phyloP scores from a whole-genome alignment of 169 alveolate species.

The Plasmodium billcollinsi region DNA sequence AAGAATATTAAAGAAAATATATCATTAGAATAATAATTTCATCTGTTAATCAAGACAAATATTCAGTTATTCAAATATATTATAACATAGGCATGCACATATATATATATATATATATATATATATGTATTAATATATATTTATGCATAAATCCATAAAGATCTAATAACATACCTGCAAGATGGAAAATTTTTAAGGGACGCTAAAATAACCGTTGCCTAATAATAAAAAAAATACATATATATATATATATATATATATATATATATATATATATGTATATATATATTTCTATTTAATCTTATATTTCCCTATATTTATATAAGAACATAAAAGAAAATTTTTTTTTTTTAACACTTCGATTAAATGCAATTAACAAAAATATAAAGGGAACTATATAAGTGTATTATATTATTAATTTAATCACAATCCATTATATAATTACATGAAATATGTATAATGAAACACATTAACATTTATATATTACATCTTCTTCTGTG shows the following conservation, averaged over 20 bases:
- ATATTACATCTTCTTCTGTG: constrained; percentile 66
- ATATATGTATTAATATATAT: too few relatives aligned
- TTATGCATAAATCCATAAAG: not conserved
- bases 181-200: constrained; percentile 66
- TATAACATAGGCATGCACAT: not conserved
- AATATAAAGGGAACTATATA: not conserved
- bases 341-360: not conserved
- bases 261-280: not conserved
- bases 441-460: not conserved
- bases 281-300: not conserved
- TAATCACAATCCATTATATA: not conserved
- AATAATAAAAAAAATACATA: not conserved
- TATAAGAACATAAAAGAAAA: not conserved
- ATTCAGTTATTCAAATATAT: constrained; percentile 1
- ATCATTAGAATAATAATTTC: too few relatives aligned
- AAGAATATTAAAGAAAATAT: not conserved
- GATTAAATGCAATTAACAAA: not conserved
- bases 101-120: too few relatives aligned
- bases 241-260: not conserved
- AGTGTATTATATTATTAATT: not conserved
- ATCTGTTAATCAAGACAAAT: constrained; percentile 13
- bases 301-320: too few relatives aligned
- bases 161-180: constrained; percentile 40
- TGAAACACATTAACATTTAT: not conserved
- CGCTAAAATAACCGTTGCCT: constrained; percentile 74